phyloP scores from a whole-genome alignment of 2,329 filamentous ascomycete species.

The Rhynchosporium secalis region DNA sequence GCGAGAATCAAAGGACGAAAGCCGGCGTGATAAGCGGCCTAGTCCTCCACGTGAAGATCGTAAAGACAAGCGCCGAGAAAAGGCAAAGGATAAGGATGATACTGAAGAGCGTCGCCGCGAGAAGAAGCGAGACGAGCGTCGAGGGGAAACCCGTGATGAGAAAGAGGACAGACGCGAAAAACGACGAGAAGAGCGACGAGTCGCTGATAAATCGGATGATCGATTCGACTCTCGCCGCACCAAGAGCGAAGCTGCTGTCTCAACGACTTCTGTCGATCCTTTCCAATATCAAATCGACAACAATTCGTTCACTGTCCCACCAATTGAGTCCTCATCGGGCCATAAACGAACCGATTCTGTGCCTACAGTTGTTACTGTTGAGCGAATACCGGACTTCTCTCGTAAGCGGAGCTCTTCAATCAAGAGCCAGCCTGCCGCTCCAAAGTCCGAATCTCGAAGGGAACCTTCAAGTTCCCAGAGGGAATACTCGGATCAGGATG shows the following conservation, averaged over 20 bases:
- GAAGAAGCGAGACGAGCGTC: slow-evolving; percentile 34
- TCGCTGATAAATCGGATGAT: slow-evolving; percentile 20
- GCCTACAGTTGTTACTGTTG: slow-evolving; percentile 54
- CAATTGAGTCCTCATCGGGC: slow-evolving; percentile 31
- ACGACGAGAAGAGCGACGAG: slow-evolving; percentile 37
- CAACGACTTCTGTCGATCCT: slow-evolving; percentile 48
- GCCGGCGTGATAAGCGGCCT: slow-evolving; percentile 28
- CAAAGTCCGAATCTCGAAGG: slow-evolving; percentile 23
- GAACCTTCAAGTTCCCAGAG: slow-evolving; percentile 25
- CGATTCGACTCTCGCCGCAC: slow-evolving; percentile 22
- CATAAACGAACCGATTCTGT: slow-evolving; percentile 27
- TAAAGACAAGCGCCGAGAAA: slow-evolving; percentile 33
- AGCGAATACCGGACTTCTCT: slow-evolving; percentile 50
- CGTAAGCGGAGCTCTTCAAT: slow-evolving; percentile 34
- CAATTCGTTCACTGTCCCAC: slow-evolving; percentile 52
- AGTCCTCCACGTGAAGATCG: slow-evolving; percentile 32
- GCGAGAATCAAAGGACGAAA: slow-evolving; percentile 29
- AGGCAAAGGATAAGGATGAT: slow-evolving; percentile 28
- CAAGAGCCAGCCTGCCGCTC: slow-evolving; percentile 27
- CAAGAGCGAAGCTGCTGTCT: slow-evolving; percentile 38
- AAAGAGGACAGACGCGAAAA: slow-evolving; percentile 41
- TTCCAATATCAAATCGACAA: slow-evolving; percentile 59
- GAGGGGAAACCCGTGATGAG: slow-evolving; percentile 37
- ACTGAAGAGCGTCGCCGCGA: slow-evolving; percentile 30
- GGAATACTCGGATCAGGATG: slow-evolving; percentile 19